Evolutionary conservation across 768 basidiomycete species (phyloP), one percentile per base, ranked within the genome.

Genomic region (Lentinula lateritia): DNA sequence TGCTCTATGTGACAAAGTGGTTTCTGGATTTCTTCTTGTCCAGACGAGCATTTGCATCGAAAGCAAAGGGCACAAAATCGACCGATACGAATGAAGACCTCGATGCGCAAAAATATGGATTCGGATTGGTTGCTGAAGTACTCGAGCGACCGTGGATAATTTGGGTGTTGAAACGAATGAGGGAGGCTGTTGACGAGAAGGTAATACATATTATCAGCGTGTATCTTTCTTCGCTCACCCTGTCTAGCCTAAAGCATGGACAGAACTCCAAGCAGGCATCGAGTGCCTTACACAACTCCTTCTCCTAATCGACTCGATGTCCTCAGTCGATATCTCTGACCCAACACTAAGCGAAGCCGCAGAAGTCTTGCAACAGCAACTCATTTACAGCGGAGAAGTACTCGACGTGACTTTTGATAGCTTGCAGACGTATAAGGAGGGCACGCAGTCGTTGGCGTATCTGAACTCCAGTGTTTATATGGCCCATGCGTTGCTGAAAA

Each of bases 331-430:
- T 32, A 76, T 80, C 45, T 50, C 58, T 32, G 83, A 86, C 48
- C 70, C 79, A 15, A 66, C 41, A 18, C 79, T 93, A 64, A 75
- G 77, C 48, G 93, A 96, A 39, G 88, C 90, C 28, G 90, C 95
- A 53, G 86, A 86, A 59, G 77, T 89, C 18, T 79, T 98, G 1
- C 92, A 94, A 67, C 86, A 93, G 64, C 93, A 97, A 71, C 78
- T 99, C 28, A 89, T 98, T 68, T 98, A 98, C 76, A 95, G 95
- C 67, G 95, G 93, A 38, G 94, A 98, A 65, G 87, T 95, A 16
- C 85, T 98, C 58, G 95, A 98, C 66, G 85, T 94, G 23, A 84
- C 94, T 0, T 76, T 95, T 48, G 88, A 90, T 28, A 88, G 90
- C 59, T 72, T 98, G 53, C 79, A 83, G 52, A 77, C 78, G 28